Conservation (phyloP, 2,329 filamentous ascomycete species). For the Juglanconis sp. region DNA sequence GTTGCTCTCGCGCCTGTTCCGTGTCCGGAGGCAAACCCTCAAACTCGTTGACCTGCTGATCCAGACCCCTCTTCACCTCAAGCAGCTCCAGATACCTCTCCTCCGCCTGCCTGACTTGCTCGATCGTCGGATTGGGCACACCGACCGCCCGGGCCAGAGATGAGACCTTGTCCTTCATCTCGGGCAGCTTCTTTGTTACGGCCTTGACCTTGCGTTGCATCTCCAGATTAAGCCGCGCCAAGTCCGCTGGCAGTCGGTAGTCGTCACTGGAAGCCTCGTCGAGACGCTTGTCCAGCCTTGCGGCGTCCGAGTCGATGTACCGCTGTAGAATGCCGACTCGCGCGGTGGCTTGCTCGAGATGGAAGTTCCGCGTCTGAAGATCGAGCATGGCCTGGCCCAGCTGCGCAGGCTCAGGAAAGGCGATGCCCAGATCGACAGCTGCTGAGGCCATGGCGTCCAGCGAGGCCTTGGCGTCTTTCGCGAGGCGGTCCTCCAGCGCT, state of each 20-base stretch:
- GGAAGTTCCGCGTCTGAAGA: conserved; percentile 51
- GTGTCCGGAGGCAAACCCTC: conserved; percentile 70
- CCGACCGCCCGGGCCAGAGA: conserved; percentile 34
- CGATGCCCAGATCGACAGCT: conserved; percentile 47
- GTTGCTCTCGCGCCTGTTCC: conserved; percentile 64
- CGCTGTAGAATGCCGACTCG: conserved; percentile 55
- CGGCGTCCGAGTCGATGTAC: conserved; percentile 52
- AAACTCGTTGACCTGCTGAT: conserved; percentile 62
- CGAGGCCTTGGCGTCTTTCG: conserved; percentile 50
- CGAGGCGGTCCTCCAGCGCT: conserved; percentile 53
- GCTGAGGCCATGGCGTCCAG: conserved; percentile 57
- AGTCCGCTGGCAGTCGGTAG: conserved; percentile 53
- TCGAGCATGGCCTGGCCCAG: conserved; percentile 53
- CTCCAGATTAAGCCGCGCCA: conserved; percentile 70
- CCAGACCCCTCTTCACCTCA: conserved; percentile 55
- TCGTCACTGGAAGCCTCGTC: conserved; percentile 39
- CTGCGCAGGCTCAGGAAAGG: conserved; percentile 44
- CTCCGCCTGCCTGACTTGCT: conserved; percentile 57
- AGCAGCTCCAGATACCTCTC: conserved; percentile 56
- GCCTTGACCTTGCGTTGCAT: conserved; percentile 68
- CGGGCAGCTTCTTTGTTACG: conserved; percentile 63
- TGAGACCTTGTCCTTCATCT: conserved; percentile 57
- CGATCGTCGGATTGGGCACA: conserved; percentile 46
- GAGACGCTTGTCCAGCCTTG: conserved; percentile 36
- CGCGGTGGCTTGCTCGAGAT: conserved; percentile 53